Conservation (phyloP, 148 eudicot genomes). For the Agrostemma githago region DNA sequence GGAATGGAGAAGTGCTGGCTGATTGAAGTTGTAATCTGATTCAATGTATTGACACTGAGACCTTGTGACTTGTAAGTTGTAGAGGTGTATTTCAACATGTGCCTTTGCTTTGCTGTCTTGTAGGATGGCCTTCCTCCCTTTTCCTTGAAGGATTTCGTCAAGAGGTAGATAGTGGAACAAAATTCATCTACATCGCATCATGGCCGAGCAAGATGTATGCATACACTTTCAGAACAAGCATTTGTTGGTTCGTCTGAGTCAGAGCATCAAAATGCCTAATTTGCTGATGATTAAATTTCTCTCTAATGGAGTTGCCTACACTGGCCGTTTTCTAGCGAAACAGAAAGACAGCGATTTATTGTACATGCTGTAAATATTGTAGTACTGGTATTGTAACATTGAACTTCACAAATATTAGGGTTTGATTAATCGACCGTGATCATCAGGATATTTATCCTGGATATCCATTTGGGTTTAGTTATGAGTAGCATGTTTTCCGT, state of each 20-base stretch:
- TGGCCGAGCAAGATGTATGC: constrained; percentile 9
- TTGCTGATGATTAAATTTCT: constrained; percentile 4
- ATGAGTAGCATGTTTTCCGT: not conserved
- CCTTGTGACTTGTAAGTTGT: not conserved
- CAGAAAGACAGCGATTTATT: constrained; percentile 5
- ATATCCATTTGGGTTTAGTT: not conserved
- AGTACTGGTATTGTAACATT: constrained; percentile 2
- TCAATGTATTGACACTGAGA: not conserved
- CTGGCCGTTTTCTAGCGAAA: constrained; percentile 10
- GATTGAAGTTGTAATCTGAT: not conserved
- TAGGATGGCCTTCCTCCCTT: constrained; percentile 54
- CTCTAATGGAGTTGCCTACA: not conserved
- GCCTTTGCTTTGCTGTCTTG: constrained; percentile 17
- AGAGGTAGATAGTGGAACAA: constrained; percentile 32
- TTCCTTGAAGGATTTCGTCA: constrained; percentile 61
- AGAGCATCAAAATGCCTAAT: not conserved
- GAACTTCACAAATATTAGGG: not conserved
- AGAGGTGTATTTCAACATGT: not conserved
- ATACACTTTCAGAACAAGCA: constrained; percentile 10
- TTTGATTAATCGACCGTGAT: not conserved
- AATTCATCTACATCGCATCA: not conserved
- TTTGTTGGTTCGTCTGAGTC: constrained; percentile 2
- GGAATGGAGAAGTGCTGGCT: not conserved
- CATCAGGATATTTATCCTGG: not conserved
- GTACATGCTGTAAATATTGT: constrained; percentile 26